A percentile compares a stretch with the other conserved stretches of the same genome.
Conservation (phyloP, 768 basidiomycete genomes). For the Chalciporus pseudorubinellus region DNA sequence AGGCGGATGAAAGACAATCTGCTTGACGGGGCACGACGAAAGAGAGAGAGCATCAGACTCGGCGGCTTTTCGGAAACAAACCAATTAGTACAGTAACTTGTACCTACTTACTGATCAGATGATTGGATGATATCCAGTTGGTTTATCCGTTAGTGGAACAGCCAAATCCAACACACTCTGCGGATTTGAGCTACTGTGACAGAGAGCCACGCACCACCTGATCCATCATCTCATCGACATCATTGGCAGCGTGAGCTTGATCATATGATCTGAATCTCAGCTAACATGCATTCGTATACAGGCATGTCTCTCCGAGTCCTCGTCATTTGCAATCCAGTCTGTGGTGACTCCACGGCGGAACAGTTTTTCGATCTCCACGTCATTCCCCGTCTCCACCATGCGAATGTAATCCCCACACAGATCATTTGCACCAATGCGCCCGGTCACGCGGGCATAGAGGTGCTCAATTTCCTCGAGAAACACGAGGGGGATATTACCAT, state of each 20-base stretch:
- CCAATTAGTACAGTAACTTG: no score
- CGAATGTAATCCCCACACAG: constrained; percentile 32
- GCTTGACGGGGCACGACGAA: constrained; percentile 8
- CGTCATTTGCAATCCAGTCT: constrained; percentile 74
- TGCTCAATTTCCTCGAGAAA: constrained; percentile 40
- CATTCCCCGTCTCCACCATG: constrained; percentile 53
- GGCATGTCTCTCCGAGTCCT: constrained; percentile 56
- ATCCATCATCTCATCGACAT: no score
- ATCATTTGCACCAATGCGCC: constrained; percentile 49
- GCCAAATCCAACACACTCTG: no score
- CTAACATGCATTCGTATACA: not conserved
- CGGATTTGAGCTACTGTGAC: no score
- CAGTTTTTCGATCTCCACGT: constrained; percentile 59
- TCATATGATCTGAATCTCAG: no score
- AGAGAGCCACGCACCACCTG: no score
- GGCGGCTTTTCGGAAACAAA: no score
- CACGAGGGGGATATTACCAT: constrained; percentile 39
- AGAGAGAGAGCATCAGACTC: constrained; percentile 18
- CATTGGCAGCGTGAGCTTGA: no score
- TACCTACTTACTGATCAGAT: no score
- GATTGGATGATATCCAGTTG: no score
- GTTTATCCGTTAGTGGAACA: no score
- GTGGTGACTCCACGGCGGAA: constrained; percentile 57
- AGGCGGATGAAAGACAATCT: not conserved
- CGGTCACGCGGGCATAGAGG: constrained; percentile 53